A percentile compares a stretch with the other conserved stretches of the same genome.
phyloP scores from a whole-genome alignment of 495 filamentous ascomycete species.

The Chaetomium tenue region DNA sequence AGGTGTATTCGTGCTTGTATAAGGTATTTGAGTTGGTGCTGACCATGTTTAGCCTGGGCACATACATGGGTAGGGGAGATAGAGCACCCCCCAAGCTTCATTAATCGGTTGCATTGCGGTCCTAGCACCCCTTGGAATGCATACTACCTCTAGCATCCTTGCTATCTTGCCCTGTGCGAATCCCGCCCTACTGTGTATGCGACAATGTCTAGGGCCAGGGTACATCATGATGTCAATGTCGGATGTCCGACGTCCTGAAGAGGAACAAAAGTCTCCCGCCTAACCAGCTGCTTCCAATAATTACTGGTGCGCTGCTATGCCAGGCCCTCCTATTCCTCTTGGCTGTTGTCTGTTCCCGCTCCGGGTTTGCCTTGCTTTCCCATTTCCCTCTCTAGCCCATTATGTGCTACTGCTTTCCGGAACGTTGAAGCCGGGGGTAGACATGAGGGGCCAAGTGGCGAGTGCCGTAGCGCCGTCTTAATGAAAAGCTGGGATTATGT shows the following conservation, averaged over 20 bases:
- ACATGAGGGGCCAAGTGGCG: not conserved
- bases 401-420: not conserved
- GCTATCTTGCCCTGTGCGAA: conserved; percentile 8
- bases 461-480: not conserved
- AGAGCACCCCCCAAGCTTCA: not conserved
- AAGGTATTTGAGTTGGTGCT: not conserved
- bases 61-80: not conserved
- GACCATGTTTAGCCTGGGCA: not conserved
- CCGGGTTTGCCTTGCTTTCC: not conserved
- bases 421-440: not conserved
- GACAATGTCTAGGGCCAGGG: conserved; percentile 13
- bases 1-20: no score
- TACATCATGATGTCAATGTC: not conserved
- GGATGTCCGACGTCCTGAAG: conserved; percentile 3
- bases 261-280: not conserved
- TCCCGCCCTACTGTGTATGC: not conserved
- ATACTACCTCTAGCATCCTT: conserved; percentile 21
- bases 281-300: conserved; percentile 3
- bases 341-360: not conserved
- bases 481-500: not conserved
- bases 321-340: conserved; percentile 1
- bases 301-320: not conserved
- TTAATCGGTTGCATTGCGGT: not conserved
- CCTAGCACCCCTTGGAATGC: conserved; percentile 5
- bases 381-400: not conserved